phyloP scores from a whole-genome alignment of 148 eudicot genomes.

The Drosera capensis region DNA sequence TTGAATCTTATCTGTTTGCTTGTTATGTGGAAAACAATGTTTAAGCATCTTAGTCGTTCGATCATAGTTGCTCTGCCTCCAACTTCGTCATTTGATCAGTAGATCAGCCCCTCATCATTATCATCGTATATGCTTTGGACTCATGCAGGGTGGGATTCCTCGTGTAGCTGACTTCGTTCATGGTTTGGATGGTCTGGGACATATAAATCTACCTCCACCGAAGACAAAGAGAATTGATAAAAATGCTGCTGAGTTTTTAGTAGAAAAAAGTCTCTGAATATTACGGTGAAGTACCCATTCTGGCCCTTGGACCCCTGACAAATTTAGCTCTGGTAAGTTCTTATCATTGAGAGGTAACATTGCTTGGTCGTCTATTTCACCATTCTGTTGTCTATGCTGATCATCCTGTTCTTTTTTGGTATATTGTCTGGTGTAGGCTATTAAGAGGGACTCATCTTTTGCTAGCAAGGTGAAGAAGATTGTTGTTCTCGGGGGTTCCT shows the following conservation, averaged over 20 bases:
- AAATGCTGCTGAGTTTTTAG: slow-evolving; percentile 71
- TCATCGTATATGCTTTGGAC: background rate
- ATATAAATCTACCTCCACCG: slow-evolving; percentile 33
- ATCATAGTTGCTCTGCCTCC: no score
- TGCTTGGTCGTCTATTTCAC: no score
- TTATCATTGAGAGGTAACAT: no score
- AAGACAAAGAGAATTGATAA: slow-evolving; percentile 43
- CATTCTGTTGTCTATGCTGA: no score
- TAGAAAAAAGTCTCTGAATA: slow-evolving; percentile 60
- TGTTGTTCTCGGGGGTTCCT: slow-evolving; percentile 84
- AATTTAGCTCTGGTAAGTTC: slow-evolving; percentile 81
- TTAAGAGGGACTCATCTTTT: slow-evolving; percentile 81
- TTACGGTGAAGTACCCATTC: slow-evolving; percentile 85
- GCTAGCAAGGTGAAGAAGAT: slow-evolving; percentile 74
- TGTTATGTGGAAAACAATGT: no score
- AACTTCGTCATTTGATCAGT: no score
- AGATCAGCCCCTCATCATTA: no score
- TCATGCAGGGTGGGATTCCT: slow-evolving; percentile 68
- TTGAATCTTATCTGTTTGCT: background rate
- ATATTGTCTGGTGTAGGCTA: slow-evolving; percentile 34
- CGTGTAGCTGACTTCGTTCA: slow-evolving; percentile 73
- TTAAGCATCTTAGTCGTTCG: no score
- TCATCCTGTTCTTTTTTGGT: no score
- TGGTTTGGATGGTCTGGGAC: slow-evolving; percentile 77
- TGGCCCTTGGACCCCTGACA: slow-evolving; percentile 88